A percentile compares a stretch with the other conserved stretches of the same genome.
phyloP scores from a whole-genome alignment of 2,329 filamentous ascomycete species.

The Tolypocladium endophyticum region DNA sequence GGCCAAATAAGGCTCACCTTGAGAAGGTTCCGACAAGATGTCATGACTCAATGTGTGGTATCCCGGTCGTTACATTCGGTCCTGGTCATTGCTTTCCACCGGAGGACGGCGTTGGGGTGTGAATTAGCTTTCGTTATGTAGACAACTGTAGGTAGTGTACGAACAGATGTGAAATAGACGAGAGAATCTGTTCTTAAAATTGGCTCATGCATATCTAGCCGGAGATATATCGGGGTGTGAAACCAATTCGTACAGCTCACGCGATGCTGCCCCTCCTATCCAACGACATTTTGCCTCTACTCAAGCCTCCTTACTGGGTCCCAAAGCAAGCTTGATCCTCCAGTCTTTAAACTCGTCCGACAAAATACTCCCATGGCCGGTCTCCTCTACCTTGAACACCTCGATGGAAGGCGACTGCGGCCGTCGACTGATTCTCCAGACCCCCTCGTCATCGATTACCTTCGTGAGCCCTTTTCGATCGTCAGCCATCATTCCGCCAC shows the following conservation, averaged over 20 bases:
- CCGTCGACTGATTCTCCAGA: constrained; percentile 67
- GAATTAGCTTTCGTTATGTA: constrained; percentile 3
- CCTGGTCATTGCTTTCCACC: not conserved
- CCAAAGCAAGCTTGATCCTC: constrained; percentile 45
- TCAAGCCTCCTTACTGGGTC: constrained; percentile 10
- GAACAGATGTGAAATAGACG: constrained; percentile 6
- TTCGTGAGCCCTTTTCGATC: constrained; percentile 46
- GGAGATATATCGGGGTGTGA: not conserved
- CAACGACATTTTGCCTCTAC: not conserved
- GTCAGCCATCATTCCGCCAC: not conserved
- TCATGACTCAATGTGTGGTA: constrained; percentile 1
- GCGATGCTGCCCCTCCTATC: not conserved
- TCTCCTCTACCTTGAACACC: constrained; percentile 62
- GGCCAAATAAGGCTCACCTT: not conserved
- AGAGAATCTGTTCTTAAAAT: not conserved
- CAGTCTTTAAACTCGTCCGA: constrained; percentile 70
- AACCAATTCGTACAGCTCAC: not conserved
- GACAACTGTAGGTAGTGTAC: constrained; percentile 9
- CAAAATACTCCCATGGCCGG: constrained; percentile 65
- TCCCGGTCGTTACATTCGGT: not conserved
- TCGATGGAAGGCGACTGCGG: constrained; percentile 58
- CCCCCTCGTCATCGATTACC: constrained; percentile 56
- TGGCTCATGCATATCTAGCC: not conserved
- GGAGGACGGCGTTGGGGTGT: constrained; percentile 4
- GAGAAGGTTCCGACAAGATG: not conserved